Conservation (phyloP, 306 rosid genomes). For the Inga leiocalycina region DNA sequence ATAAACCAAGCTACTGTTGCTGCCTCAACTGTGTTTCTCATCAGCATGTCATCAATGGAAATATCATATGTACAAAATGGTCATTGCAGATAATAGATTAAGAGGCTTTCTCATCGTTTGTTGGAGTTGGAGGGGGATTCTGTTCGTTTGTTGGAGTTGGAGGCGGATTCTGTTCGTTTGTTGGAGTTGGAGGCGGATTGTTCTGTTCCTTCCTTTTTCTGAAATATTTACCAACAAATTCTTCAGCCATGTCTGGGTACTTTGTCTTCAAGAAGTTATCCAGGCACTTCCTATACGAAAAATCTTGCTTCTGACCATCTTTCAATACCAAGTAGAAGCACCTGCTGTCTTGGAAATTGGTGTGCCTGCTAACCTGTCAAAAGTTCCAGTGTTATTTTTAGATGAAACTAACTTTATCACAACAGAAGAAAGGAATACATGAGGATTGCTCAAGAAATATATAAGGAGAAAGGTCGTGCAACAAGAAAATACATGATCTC, state of each 20-base stretch:
- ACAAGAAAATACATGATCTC: neutral
- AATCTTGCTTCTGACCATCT: conserved; percentile 73
- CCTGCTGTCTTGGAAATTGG: conserved; percentile 71
- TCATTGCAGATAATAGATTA: conserved; percentile 10
- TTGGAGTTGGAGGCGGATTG: neutral
- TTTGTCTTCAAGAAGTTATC: conserved; percentile 56
- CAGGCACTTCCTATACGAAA: conserved; percentile 78
- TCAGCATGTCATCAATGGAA: too few relatives aligned
- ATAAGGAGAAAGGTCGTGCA: neutral
- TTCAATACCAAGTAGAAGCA: conserved; percentile 74
- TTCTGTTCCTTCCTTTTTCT: conserved; percentile 41
- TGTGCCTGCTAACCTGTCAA: conserved; percentile 72
- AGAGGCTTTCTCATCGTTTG: conserved; percentile 37
- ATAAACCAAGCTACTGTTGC: neutral
- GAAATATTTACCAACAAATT: conserved; percentile 66
- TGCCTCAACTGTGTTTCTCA: neutral
- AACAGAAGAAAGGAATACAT: neutral
- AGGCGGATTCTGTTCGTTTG: conserved; percentile 21
- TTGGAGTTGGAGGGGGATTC: neutral
- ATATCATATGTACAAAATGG: neutral
- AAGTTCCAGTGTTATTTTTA: conserved; percentile 11
- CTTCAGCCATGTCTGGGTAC: conserved; percentile 69
- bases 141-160: conserved; percentile 22
- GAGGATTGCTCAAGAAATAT: neutral
- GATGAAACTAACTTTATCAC: neutral